Evolutionary conservation across 139 green algal species (phyloP).

Genomic region (Trebouxia sp.): DNA sequence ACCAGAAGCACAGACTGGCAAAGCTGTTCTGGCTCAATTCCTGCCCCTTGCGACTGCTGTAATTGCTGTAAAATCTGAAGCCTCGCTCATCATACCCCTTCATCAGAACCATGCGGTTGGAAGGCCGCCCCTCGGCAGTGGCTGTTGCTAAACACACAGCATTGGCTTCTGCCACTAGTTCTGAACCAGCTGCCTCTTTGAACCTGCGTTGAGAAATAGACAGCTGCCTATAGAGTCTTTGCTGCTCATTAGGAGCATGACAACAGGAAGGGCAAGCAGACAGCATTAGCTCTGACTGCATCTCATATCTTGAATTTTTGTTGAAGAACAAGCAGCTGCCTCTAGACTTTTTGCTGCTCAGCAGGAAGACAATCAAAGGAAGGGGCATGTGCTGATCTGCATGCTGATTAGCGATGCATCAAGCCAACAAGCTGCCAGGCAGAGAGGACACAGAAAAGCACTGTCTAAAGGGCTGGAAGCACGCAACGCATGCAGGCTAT

Average conservation of each 20-base stretch:
- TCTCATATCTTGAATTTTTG: too few relatives aligned
- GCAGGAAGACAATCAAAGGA: too few relatives aligned
- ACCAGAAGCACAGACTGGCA: constrained; percentile 80
- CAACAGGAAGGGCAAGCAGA: background rate
- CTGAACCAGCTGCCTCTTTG: constrained; percentile 37
- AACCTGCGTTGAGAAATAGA: constrained; percentile 48
- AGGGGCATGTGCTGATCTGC: too few relatives aligned
- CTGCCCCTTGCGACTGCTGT: constrained; percentile 60
- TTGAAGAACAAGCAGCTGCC: too few relatives aligned
- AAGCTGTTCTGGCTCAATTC: constrained; percentile 57
- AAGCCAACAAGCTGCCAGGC: too few relatives aligned
- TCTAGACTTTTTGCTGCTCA: too few relatives aligned
- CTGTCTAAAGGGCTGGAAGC: too few relatives aligned
- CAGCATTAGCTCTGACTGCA: too few relatives aligned
- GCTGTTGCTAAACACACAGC: constrained; percentile 74
- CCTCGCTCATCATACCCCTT: constrained; percentile 79
- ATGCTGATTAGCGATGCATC: too few relatives aligned
- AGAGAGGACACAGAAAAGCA: too few relatives aligned
- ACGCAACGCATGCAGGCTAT: too few relatives aligned
- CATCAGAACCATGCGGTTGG: constrained; percentile 82
- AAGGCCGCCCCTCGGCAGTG: constrained; percentile 47
- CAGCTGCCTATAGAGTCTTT: background rate
- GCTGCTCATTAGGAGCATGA: background rate
- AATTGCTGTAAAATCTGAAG: constrained; percentile 94
- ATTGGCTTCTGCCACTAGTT: constrained; percentile 76